A percentile compares a stretch with the other conserved stretches of the same genome.
Evolutionary conservation across 2,329 filamentous ascomycete genomes (phyloP).

Genomic region (Phaeosphaeriaceae sp.): DNA sequence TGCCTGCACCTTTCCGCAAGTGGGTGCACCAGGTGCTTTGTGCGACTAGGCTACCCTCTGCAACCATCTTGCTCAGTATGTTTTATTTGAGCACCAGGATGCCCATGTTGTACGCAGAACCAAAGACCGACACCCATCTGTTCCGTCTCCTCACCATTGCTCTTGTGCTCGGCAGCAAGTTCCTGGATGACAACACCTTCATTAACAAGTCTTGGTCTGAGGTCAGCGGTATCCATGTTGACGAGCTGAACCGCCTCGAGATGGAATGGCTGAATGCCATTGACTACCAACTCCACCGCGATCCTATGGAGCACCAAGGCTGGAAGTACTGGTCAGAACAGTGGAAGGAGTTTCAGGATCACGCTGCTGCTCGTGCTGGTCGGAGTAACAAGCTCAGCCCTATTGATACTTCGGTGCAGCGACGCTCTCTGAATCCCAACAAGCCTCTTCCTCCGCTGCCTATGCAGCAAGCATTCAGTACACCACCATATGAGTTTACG

Average conservation of each 20-base stretch:
- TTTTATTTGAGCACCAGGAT: constrained; percentile 87
- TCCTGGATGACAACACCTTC: constrained; percentile 95
- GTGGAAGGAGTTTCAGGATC: constrained; percentile 69
- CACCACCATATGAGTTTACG: constrained; percentile 41
- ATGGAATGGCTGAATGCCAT: constrained; percentile 86
- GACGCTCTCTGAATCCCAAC: constrained; percentile 54
- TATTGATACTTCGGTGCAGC: constrained; percentile 69
- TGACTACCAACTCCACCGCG: constrained; percentile 84
- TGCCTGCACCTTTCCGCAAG: constrained; percentile 81
- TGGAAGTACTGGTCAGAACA: constrained; percentile 69
- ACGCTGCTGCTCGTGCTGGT: constrained; percentile 50
- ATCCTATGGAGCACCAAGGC: constrained; percentile 77
- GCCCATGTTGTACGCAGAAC: constrained; percentile 68
- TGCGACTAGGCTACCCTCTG: constrained; percentile 86
- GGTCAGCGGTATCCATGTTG: constrained; percentile 85
- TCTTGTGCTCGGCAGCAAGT: constrained; percentile 89
- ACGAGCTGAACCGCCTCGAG: constrained; percentile 84
- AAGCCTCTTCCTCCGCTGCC: constrained; percentile 53
- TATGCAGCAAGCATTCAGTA: constrained; percentile 49
- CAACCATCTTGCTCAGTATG: constrained; percentile 87
- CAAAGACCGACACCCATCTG: constrained; percentile 69
- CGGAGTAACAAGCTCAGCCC: constrained; percentile 60
- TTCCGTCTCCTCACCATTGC: constrained; percentile 88
- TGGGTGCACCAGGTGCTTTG: constrained; percentile 91
- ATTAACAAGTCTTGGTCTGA: constrained; percentile 97